Evolutionary conservation across 2,329 filamentous ascomycete species (phyloP), one percentile per base, ranked within the genome.

Genomic region (Apiospora saccharicola): DNA sequence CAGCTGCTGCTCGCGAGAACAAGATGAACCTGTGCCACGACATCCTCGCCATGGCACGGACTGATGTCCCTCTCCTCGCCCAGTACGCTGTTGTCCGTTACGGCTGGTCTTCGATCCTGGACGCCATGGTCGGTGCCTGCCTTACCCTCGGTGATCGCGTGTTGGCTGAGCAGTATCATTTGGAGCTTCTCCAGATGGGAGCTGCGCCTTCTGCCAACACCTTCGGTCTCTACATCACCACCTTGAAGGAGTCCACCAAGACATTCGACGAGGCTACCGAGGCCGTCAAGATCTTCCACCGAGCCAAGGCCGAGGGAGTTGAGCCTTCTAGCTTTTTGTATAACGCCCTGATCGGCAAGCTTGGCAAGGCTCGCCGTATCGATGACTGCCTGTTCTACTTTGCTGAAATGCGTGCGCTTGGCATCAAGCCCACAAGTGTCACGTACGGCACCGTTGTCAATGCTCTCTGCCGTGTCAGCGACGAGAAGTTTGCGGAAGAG

Each of bases 381-480:
- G 96, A 99, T 77, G 96, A 99, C 85, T 98, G 96, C 80, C 90
- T 99, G 34, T 97, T 96, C 82, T 98, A 98, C 88, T 99, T 99
- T 83, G 93, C 93, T 37, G 96, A 98, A 86, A 99, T 99, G 96
- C 94, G 96, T 78, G 91, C 90, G 72, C 90, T 97, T 68, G 94
- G 94, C 71, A 96, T 99, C 80, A 95, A 96, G 78, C 96, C 96
- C 1, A 99, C 96, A 0, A 98, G 95, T 68, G 96, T 99, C 72
- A 99, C 96, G 0, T 99, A 99, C 79, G 96, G 96, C 74, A 99
- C 96, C 16, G 95, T 99, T 78, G 96, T 99, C 84, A 99, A 99
- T 78, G 96, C 96, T 34, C 90, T 99, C 19, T 98, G 95, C 88
- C 94, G 96, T 78, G 96, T 98, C 71, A 98, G 95, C 76, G 96